Evolutionary conservation across 305 asterid species (phyloP), one percentile per base, ranked within the genome.

Genomic region (Rubia balearica): DNA sequence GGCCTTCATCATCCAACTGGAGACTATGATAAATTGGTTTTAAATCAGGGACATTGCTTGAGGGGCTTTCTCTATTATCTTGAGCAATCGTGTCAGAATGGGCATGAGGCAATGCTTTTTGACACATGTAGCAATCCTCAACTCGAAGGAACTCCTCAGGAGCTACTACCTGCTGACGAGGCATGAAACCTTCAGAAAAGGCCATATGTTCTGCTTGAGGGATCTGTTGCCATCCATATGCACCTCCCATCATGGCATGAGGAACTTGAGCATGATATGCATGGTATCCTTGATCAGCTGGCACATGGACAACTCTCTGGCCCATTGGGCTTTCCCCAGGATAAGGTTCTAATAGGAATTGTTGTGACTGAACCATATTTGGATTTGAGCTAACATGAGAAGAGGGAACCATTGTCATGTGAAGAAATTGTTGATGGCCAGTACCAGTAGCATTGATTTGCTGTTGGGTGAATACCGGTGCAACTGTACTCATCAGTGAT

Each of bases 21-120:
- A 89, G 86, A 77, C 92, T 90, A 59, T 73, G 83, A 81, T 81
- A 79, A 67, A 75, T 60, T 17, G 94, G 72, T 75, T 77, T 85
- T 30, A 80, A 67, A 53, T 89, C 93, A 61, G 88, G 61, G 46
- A 75, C 16, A 41, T 77, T 69, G 79, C 89, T 80, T 36, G 81
- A 77, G 67, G 89, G 85, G 82, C 79, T 83, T 56, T 77, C 90
- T 74, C 77, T 85, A 49, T 73, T 82, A 61, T 85, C 91, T 72
- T 83, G 93, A 72, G 88, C 96, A 59, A 83, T 27, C 46, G 97
- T 78, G 75, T 94, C 98, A 33, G 99, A 94, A 77, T 94, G 99
- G 78, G 97, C 96, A 81, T 91, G 99, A 27, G 99, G 99, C 79
- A 94, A 76, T 69, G 88, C 86, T 79, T 91, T 94, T 79, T 89